Evolutionary conservation across 2,329 filamentous ascomycete genomes (phyloP), one percentile per base, ranked within the genome.

Genomic region (Ilyonectria destructans): DNA sequence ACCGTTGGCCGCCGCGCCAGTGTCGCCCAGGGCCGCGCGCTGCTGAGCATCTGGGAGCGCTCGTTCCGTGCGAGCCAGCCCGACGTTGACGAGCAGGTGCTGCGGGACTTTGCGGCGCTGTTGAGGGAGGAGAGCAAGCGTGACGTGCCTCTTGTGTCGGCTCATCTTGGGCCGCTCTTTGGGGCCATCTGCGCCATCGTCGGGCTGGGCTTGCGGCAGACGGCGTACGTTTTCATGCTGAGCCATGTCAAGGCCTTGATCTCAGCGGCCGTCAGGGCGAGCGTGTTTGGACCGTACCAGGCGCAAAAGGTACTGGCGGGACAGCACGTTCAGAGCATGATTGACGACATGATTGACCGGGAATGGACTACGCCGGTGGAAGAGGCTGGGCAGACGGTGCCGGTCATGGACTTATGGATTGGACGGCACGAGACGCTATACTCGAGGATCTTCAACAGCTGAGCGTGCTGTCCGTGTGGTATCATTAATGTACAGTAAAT

Each of bases 401-500:
- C 93, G 1, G 87, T 91, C 2, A 90, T 96, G 88, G 93, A 96
- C 82, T 79, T 96, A 35, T 96, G 93, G 93, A 86, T 95, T 76
- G 93, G 93, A 4, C 87, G 93, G 77, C 93, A 96, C 80, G 93
- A 96, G 85, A 84, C 94, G 78, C 80, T 96, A 71, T 96, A 96
- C 80, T 95, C 93, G 66, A 89, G 93, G 74, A 96, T 96, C 62
- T 96, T 96, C 78, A 96, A 96, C 81, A 95, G 93, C 74, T 96
- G 76, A 67, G 23, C 45, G 49, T 26, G 35, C 62, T 69, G 69
- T 56, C 65, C 54, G 69, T 61, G 68, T 76, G 71, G 72, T 78
- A 80, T 81, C 78, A 77, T 80, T 75, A 74, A 68, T 67, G 63
- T 73, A 74, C 71, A 73, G 63, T 70, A 69, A 71, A 70, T 71